Evolutionary conservation across 345 rosid species (phyloP).

Genomic region (Lumnitzera littorea): DNA sequence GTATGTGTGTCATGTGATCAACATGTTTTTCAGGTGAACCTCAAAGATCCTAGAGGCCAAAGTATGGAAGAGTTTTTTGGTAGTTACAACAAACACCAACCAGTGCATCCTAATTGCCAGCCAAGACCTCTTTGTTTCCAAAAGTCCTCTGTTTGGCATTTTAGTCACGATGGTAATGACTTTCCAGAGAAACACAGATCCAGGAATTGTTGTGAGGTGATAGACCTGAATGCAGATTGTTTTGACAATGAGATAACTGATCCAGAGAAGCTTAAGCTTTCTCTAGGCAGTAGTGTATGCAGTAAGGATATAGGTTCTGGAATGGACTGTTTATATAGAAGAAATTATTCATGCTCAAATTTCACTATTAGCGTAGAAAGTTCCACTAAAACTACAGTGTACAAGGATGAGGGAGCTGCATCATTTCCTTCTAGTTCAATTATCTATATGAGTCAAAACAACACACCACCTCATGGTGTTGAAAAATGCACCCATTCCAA

Average conservation of each 20-base stretch:
- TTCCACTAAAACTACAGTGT: background rate
- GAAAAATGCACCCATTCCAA: slow-evolving; percentile 3
- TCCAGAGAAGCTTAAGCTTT: slow-evolving; percentile 30
- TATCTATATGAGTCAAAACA: slow-evolving; percentile 13
- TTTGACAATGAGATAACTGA: slow-evolving; percentile 1
- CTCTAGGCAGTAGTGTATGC: slow-evolving; percentile 23
- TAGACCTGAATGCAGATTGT: slow-evolving; percentile 1
- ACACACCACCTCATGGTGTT: slow-evolving; percentile 11
- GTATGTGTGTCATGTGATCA: too few species aligned
- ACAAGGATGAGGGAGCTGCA: background rate
- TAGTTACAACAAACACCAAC: too few species aligned
- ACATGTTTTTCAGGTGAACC: too few species aligned
- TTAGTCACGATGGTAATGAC: background rate
- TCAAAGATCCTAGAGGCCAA: too few species aligned
- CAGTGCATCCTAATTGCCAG: too few species aligned
- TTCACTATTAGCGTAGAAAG: slow-evolving; percentile 28
- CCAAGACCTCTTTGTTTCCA: slow-evolving; percentile 18
- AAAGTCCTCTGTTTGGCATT: background rate
- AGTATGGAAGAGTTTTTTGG: too few species aligned
- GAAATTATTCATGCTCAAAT: slow-evolving; percentile 9
- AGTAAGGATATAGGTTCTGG: slow-evolving; percentile 9
- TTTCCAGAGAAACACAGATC: slow-evolving; percentile 10
- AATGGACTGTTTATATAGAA: slow-evolving; percentile 10
- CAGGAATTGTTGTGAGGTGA: slow-evolving; percentile 1
- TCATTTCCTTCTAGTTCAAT: slow-evolving; percentile 12